Base-by-base conservation (phyloP, 495 filamentous ascomycete genomes). In the Chlorociboria aeruginascens region DNA sequence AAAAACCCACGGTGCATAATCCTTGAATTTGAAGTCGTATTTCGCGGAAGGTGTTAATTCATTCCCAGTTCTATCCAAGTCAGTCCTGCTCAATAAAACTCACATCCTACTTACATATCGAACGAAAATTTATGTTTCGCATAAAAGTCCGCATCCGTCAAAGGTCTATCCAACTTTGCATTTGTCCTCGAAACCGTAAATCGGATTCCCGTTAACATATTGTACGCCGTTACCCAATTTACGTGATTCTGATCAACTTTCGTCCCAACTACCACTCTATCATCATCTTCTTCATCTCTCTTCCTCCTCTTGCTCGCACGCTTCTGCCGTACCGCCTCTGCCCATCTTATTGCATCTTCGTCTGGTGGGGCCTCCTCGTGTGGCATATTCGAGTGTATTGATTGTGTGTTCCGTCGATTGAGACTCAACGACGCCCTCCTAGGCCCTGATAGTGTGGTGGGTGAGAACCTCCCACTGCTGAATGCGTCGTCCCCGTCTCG, bases 11-110 rank as follows among this genome's bases (percentile, higher is more conserved):
- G 92, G 92, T 13, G 92, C 92, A 64, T 99, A 99, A 65, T 99
- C 92, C 65, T 99, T 99, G 70, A 99, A 99, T 63, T 99, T 99
- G 78, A 97, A 99, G 67, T 99, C 92, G 71, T 99, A 99, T 68
- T 97, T 97, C 54, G 93, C 89, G 46, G 89, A 95, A 16, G 92
- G 92, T 13, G 93, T 95, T 59, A 99, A 70, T 66, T 99, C 92
- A 64, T 95, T 95, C 45, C 92, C 92, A 50, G 90, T 94, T 57
- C 57, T 60, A 41, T 32, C 40, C n/a, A 12, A 32, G 39, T 52
- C 29, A 58, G 43, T 28, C 31, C 11, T 7, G 13, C 33, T 32
- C 39, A 31, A 3, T 39, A 10, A 9, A 34, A 25, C 20, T 37
- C 25, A 10, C 8, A 7, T 12, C 30, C 14, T 33, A 83, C 57